Evolutionary conservation across 192 early-diverging fungal genomes (phyloP).

Genomic region (Coemansia asiatica): DNA sequence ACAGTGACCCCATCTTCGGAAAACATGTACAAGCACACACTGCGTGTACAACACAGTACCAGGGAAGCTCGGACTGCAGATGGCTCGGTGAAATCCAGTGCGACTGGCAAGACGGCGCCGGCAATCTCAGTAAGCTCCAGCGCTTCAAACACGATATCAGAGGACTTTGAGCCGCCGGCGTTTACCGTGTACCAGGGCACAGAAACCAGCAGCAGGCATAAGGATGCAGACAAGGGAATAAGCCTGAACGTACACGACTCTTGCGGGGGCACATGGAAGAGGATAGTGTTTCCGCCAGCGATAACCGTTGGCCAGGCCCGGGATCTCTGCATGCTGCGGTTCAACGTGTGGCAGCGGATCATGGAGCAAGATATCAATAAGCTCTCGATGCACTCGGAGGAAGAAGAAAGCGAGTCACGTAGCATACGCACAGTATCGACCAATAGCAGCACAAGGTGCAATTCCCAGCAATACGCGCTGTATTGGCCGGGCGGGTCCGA

Average conservation of each 20-base stretch:
- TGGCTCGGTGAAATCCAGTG: background rate
- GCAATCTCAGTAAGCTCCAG: conserved; percentile 1
- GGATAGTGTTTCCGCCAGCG: conserved; percentile 42
- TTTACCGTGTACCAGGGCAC: background rate
- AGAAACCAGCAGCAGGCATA: background rate
- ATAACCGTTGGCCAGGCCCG: conserved; percentile 50
- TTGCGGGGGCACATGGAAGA: conserved; percentile 27
- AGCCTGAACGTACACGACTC: conserved; percentile 44
- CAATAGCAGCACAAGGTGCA: background rate
- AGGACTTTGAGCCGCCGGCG: background rate
- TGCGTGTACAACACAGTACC: conserved; percentile 5
- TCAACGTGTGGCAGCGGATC: conserved; percentile 47
- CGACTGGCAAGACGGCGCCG: background rate
- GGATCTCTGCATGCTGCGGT: conserved; percentile 55
- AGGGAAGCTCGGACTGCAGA: background rate
- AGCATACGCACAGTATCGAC: conserved; percentile 12
- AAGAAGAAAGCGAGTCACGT: background rate
- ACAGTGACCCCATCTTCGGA: conserved; percentile 5
- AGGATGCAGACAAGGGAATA: conserved; percentile 1
- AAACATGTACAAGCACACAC: conserved; percentile 27
- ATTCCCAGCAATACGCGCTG: conserved; percentile 42
- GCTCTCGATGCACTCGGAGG: background rate
- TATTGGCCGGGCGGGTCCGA: conserved; percentile 41
- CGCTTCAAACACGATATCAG: background rate
- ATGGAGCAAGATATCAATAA: conserved; percentile 23